A percentile compares a stretch with the other conserved stretches of the same genome.
Evolutionary conservation across 106 monocot species (phyloP).

Genomic region (Dioscorea alata): DNA sequence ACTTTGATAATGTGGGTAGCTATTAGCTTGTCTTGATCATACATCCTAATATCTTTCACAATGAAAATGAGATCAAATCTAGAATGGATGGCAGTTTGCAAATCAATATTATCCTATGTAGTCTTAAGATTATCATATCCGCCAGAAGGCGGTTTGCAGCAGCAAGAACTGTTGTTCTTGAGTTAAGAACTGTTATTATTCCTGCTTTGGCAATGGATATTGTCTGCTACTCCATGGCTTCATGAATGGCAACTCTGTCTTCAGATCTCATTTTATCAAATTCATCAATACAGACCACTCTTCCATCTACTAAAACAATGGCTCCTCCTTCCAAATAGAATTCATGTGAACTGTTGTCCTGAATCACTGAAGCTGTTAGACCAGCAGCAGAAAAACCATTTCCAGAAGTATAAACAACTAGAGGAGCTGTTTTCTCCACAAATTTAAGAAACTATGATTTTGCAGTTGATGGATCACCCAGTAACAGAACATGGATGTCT

Average conservation of each 20-base stretch:
- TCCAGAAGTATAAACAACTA: conserved; percentile 97
- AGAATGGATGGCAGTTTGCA: conserved; percentile 97
- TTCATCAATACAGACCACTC: conserved; percentile 98
- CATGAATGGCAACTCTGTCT: conserved; percentile 99
- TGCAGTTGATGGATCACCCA: conserved; percentile 99
- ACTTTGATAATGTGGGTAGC: conserved; percentile 96
- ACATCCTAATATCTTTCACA: conserved; percentile 87
- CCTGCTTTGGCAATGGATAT: conserved; percentile 99
- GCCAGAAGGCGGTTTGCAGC: conserved; percentile 98
- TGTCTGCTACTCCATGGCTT: conserved; percentile 99
- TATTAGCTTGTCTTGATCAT: conserved; percentile 85
- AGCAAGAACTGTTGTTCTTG: conserved; percentile 95
- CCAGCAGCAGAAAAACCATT: conserved; percentile 99
- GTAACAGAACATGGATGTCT: conserved; percentile 85
- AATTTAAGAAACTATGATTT: conserved; percentile 99
- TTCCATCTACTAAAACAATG: conserved; percentile 99
- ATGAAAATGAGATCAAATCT: conserved; percentile 99
- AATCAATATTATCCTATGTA: conserved; percentile 97
- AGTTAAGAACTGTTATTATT: conserved; percentile 94
- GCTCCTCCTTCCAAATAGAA: conserved; percentile 99
- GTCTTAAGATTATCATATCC: conserved; percentile 99
- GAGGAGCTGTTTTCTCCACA: conserved; percentile 96
- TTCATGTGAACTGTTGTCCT: conserved; percentile 86
- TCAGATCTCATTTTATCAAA: conserved; percentile 99
- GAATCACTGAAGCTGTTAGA: conserved; percentile 96